Evolutionary conservation across 1,139 yeast genomes (phyloP).

Genomic region (Komagataea norvegica): DNA sequence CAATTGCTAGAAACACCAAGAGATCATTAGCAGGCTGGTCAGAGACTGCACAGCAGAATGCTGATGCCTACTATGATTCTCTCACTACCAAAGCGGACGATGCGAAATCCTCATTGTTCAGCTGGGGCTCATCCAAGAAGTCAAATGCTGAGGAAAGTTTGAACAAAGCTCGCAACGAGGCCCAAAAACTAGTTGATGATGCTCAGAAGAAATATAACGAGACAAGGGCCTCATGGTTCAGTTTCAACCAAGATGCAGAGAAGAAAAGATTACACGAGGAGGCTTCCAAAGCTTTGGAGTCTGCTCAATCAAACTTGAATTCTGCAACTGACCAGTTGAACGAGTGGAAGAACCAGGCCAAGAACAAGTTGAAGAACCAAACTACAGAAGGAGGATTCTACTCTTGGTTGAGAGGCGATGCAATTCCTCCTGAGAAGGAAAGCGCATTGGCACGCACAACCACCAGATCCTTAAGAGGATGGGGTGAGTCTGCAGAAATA

Average conservation of each 20-base stretch:
- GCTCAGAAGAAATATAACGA: constrained; percentile 27
- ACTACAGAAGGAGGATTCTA: constrained; percentile 23
- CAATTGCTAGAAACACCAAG: constrained; percentile 26
- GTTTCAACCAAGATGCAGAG: constrained; percentile 24
- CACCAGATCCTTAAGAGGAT: constrained; percentile 35
- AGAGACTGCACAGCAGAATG: constrained; percentile 37
- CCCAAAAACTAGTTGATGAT: constrained; percentile 22
- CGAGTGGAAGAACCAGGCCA: constrained; percentile 26
- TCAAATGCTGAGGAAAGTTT: constrained; percentile 23
- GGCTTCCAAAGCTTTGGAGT: constrained; percentile 27
- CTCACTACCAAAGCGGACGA: constrained; percentile 17
- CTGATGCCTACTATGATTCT: constrained; percentile 35
- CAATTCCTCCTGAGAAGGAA: constrained; percentile 10
- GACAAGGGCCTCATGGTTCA: constrained; percentile 28
- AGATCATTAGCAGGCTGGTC: constrained; percentile 39
- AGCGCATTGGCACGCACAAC: constrained; percentile 31
- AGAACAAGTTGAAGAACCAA: constrained; percentile 9
- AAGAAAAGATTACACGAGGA: constrained; percentile 26
- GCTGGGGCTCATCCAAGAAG: constrained; percentile 16
- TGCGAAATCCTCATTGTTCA: constrained; percentile 14
- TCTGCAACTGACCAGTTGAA: constrained; percentile 22
- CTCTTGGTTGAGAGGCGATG: constrained; percentile 27
- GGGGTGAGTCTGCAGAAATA: constrained; percentile 41
- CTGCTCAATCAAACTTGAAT: constrained; percentile 27
- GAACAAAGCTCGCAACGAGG: constrained; percentile 23